Evolutionary conservation across 345 rosid species (phyloP).

Genomic region (Corchorus olitorius): DNA sequence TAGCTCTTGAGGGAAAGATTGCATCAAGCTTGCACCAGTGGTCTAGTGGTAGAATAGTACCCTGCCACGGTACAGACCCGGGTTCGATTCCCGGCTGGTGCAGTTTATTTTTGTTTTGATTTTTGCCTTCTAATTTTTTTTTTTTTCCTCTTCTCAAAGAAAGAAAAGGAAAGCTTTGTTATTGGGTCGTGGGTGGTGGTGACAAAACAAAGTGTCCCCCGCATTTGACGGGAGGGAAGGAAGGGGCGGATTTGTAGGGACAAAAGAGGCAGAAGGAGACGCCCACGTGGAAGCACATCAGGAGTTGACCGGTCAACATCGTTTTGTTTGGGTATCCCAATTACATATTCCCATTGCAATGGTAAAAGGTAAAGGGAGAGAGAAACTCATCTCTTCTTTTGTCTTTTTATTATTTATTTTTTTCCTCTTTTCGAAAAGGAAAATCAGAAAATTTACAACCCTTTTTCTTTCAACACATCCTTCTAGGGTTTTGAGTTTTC

Average conservation of each 20-base stretch:
- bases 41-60: conserved; percentile 90
- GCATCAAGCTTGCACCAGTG: conserved; percentile 49
- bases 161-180: background rate
- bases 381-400: background rate
- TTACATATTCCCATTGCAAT: too few relatives aligned
- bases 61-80: conserved; percentile 79
- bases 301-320: conserved; percentile 24
- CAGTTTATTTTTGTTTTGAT: background rate
- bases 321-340: background rate
- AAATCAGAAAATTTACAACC: background rate
- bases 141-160: background rate
- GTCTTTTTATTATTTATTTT: background rate
- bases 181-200: too few relatives aligned
- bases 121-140: background rate
- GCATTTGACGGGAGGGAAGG: conserved; percentile 20
- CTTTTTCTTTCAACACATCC: background rate
- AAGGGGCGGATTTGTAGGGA: background rate
- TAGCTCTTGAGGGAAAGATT: too few relatives aligned
- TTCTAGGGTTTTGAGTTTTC: too few relatives aligned
- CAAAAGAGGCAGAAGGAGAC: background rate
- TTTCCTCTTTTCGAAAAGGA: background rate
- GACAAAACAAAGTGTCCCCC: conserved; percentile 3
- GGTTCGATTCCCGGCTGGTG: conserved; percentile 75
- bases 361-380: background rate
- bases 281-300: conserved; percentile 14